These are phyloP conservation scores for Tuber indicum DNA, from an alignment of 495 filamentous ascomycete genomes.

Conservation along the genomic window DNA sequence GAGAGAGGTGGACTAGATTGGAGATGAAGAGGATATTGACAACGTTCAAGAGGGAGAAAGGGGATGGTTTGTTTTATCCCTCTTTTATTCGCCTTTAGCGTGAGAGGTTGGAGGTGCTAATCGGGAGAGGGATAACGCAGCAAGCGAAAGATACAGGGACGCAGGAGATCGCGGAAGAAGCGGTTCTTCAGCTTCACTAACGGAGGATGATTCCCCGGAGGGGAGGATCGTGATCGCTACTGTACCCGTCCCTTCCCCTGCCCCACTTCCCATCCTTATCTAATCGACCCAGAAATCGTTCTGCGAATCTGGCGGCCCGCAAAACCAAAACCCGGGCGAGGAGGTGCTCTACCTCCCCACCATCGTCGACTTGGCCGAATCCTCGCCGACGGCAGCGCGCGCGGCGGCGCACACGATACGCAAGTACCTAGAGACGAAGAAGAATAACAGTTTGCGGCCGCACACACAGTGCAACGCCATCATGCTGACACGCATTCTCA, in stretches of 20 bases:
- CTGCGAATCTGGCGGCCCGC: slow-evolving; percentile 66
- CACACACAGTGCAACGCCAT: slow-evolving; percentile 82
- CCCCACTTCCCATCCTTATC: not conserved
- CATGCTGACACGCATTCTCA: slow-evolving; percentile 89
- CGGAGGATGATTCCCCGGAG: slow-evolving; percentile 49
- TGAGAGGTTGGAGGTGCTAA: slow-evolving; percentile 4
- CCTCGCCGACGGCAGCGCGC: slow-evolving; percentile 73
- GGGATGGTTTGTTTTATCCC: slow-evolving; percentile 22
- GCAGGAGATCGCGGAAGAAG: slow-evolving; percentile 29
- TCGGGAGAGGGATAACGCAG: not conserved
- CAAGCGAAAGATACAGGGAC: slow-evolving; percentile 23
- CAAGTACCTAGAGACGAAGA: slow-evolving; percentile 58
- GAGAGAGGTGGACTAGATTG: not conserved
- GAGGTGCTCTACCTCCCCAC: slow-evolving; percentile 89
- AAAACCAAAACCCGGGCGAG: slow-evolving; percentile 49
- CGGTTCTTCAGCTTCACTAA: slow-evolving; percentile 15
- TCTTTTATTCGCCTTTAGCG: slow-evolving; percentile 1
- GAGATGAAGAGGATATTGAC: slow-evolving; percentile 48
- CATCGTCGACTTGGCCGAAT: slow-evolving; percentile 93
- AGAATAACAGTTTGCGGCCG: slow-evolving; percentile 15
- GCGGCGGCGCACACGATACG: slow-evolving; percentile 70
- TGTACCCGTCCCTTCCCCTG: slow-evolving; percentile 42
- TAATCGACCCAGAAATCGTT: slow-evolving; percentile 51
- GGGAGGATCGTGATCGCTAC: slow-evolving; percentile 49
- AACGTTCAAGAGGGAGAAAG: slow-evolving; percentile 41